These are phyloP conservation scores for Fremontodendron californicum DNA, from an alignment of 345 rosid genomes.

Conservation along the genomic window DNA sequence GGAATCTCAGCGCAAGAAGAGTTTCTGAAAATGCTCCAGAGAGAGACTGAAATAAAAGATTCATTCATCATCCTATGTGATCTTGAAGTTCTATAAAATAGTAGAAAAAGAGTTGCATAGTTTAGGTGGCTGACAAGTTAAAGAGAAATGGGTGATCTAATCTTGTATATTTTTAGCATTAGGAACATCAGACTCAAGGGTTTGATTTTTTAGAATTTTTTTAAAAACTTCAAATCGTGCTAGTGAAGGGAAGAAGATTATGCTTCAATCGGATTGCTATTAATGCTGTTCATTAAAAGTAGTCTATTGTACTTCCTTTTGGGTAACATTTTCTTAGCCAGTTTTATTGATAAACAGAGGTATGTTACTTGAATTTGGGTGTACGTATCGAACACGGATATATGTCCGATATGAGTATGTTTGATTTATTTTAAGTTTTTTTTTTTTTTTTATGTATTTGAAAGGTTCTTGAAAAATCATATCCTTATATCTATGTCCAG, in stretches of 20 bases:
- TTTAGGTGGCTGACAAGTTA: not conserved
- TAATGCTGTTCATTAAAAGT: not conserved
- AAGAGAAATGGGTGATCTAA: constrained; percentile 14
- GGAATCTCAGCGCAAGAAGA: constrained; percentile 59
- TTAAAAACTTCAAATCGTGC: not conserved
- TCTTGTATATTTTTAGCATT: constrained; percentile 39
- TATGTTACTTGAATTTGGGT: too few relatives aligned
- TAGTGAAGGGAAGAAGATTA: constrained; percentile 13
- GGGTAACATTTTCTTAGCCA: not conserved
- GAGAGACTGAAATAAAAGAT: constrained; percentile 49
- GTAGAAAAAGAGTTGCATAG: constrained; percentile 9
- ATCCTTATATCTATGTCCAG: too few relatives aligned
- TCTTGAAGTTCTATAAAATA: not conserved
- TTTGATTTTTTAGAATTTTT: constrained; percentile 15
- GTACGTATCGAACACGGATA: too few relatives aligned
- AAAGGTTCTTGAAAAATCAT: too few relatives aligned
- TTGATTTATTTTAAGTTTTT: too few relatives aligned
- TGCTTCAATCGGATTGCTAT: not conserved
- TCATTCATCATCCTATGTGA: not conserved
- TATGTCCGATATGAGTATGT: too few relatives aligned
- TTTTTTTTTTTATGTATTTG: too few relatives aligned
- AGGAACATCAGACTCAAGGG: constrained; percentile 24
- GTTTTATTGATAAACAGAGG: not conserved
- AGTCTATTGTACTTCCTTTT: not conserved
- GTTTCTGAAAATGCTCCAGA: constrained; percentile 70